Base-by-base conservation (phyloP, 148 eudicot genomes). In the Nyssa sinensis region DNA sequence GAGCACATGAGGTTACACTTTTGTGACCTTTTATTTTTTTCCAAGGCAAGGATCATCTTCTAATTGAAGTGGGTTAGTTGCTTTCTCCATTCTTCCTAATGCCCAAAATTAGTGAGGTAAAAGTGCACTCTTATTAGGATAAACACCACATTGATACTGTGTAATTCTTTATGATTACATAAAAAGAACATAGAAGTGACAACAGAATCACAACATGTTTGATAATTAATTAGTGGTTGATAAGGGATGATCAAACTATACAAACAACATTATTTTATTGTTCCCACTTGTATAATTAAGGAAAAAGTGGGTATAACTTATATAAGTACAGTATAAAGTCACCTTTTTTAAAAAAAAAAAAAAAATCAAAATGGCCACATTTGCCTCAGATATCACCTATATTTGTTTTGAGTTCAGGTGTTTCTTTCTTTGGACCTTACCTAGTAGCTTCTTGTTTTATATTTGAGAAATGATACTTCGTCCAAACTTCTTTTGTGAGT, bases 51-150 rank as follows among this genome's bases (percentile, higher is more conserved):
- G 5, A 44, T 44, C 51, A 44, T 44, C 17, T 11, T 44, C 14
- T 44, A 44, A 44, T 44, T 3, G 16, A 44, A 44, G 16, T 44
- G 51, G 6, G 16, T 44, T 44, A 13, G 51, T 44, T 55, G 25
- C 59, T n/a, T 24, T 21, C 59, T 55, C 3, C 7, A 4, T 37
- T 37, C 9, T 9, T 64, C 6, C 28, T 35, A 1, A 27, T 67
- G 30, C 24, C 23, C 14, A 25, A 12, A 67, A 60, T 17, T 31
- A 63, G 66, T 16, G 34, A 72, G 41, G 28, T 21, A 61, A 17
- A 64, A 31, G 62, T 64, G 77, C 67, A 31, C 33, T 74, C 64
- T 24, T 57, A 66, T 51, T 74, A 66, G 71, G 77, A 74, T 57
- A 65, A 53, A 66, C 77, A 74, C 71, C 7, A 3, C 9, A 9